Evolutionary conservation across 2,329 filamentous ascomycete species (phyloP), one percentile per base, ranked within the genome.

Genomic region (Penicillium sp.): DNA sequence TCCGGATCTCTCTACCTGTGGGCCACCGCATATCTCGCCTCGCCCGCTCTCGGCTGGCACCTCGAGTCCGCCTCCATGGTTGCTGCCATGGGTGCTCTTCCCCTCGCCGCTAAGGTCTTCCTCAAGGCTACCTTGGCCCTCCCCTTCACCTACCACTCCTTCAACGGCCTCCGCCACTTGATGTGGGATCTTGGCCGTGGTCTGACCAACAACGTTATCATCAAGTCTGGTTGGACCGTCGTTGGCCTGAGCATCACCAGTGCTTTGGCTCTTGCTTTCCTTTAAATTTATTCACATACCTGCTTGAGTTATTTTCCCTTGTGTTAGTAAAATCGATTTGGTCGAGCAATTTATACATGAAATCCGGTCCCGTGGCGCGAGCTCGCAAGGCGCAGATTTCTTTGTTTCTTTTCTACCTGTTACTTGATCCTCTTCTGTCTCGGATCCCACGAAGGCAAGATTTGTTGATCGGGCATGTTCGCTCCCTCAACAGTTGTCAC

Each of bases 1-100:
- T 89, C 88, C 62, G 91, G 89, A 66, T 79, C 82, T 53, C 84
- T 96, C 65, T 97, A 97, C 84, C 78, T 87, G 75, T 97, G 92
- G 82, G 88, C 90, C 65, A 79, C 87, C 67, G 86, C 89, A 57
- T 97, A 97, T 84, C 89, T 97, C 63, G 85, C 85, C 66, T 88
- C 92, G 0, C 93, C 93, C 5, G 79, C 90, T 46, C 78, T 92
- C 57, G 93, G 89, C 66, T 88, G 85, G 84, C 86, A 91, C 73
- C 76, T 91, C 55, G 88, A 89, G 75, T 85, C 82, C 30, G 84
- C 84, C 25, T 84, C 82, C 25, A 76, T 91, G 71, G 87, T 87
- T 7, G 87, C 87, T 37, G 81, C 84, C 26, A 88, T 91, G 72
- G 88, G 82, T 6, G 80, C 84, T 46, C 84, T 87, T 76, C 87